Evolutionary conservation across 2,329 filamentous ascomycete species (phyloP), one percentile per base, ranked within the genome.

Genomic region (Seiridium cupressi): DNA sequence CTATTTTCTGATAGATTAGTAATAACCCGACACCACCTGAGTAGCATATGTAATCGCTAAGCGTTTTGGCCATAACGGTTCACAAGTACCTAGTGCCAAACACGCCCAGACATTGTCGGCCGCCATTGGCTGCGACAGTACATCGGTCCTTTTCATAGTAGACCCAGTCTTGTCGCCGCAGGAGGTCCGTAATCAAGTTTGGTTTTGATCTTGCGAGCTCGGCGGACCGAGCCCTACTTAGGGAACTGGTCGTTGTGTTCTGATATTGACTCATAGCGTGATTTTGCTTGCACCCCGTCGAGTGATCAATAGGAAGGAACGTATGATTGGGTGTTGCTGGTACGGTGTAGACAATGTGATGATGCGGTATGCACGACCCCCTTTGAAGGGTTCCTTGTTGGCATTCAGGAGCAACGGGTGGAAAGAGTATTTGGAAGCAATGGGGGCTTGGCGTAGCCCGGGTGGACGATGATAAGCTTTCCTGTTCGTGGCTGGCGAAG

Each of bases 91-190:
- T 26, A 53, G 35, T 35, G 9, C 49, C 34, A 51, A 26, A 46
- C 55, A 58, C 55, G 55, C 55, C 44, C 55, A 58, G 55, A 44
- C 36, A 32, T 51, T 51, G 13, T 44, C 34, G 32, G 42, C 18
- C n/a, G 44, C 55, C 34, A 58, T 58, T 58, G 55, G 44, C 44
- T 18, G 31, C 46, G 32, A 49, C 38, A 42, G 40, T n/a, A 26
- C 26, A 49, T 58, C 55, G 55, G 55, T 58, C 55, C 55, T 58
- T 36, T 58, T 58, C 54, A 11, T 26, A 57, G 3, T 31, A 31
- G 55, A 51, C 46, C 44, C 44, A 49, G 44, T 58, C 44, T 49
- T 46, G 55, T 57, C 35, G 46, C 55, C 35, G 55, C 55, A 57
- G 31, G 10, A 47, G 40, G 40, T 47, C 55, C 55, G 55, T 47